These are phyloP conservation scores for Patellifolia procumbens DNA, from an alignment of 179 eudicot species.

Conservation along the genomic window DNA sequence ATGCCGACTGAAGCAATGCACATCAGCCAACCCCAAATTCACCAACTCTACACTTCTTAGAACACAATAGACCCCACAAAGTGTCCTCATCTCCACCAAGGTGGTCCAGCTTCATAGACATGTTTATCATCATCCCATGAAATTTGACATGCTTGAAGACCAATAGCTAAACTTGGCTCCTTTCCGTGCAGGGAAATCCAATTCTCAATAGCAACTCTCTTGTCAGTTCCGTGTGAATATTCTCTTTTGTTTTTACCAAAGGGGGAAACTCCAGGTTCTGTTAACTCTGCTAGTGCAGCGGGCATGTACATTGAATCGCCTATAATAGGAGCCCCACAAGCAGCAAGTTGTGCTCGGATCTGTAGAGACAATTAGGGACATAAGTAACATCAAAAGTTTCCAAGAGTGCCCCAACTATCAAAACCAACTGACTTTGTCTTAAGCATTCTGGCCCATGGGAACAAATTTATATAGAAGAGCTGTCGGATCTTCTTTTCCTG, in stretches of 20 bases:
- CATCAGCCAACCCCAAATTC: conserved; percentile 6
- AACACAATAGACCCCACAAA: not conserved
- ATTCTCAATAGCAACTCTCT: conserved; percentile 47
- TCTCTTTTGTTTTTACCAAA: conserved; percentile 51
- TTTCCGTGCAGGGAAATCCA: conserved; percentile 82
- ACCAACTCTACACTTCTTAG: not conserved
- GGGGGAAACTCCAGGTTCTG: conserved; percentile 64
- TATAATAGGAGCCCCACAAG: conserved; percentile 84
- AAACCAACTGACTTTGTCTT: not conserved
- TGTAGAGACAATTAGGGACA: conserved; percentile 27
- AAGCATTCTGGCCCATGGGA: not conserved
- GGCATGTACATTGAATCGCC: conserved; percentile 97
- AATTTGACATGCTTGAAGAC: conserved; percentile 92
- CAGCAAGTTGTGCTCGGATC: conserved; percentile 94
- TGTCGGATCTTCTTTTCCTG: too few species aligned
- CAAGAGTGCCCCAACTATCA: not conserved
- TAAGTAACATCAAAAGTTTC: not conserved
- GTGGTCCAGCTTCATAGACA: conserved; percentile 68
- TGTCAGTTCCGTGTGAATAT: conserved; percentile 42
- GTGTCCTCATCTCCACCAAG: conserved; percentile 81
- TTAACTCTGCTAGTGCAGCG: conserved; percentile 67
- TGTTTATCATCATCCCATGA: conserved; percentile 83
- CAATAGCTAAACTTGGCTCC: conserved; percentile 82
- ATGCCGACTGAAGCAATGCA: not conserved
- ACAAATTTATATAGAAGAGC: not conserved